These are phyloP conservation scores for Pachyrhizus erosus DNA, from an alignment of 306 rosid genomes.

Conservation along the genomic window DNA sequence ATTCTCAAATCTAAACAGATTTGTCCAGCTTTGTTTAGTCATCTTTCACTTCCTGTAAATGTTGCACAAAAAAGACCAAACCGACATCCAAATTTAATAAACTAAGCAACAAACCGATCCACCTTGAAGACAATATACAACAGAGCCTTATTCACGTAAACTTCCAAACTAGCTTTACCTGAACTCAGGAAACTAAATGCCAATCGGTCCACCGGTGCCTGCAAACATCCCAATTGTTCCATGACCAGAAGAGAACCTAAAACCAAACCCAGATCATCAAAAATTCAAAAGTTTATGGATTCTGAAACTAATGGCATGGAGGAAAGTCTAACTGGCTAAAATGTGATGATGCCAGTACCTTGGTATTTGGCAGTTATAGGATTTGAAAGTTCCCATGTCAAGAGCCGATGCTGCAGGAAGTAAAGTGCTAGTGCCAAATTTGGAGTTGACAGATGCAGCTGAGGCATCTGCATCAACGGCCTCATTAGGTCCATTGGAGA, in stretches of 20 bases:
- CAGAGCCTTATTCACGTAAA: neutral
- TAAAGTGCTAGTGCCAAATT: slow-evolving; percentile 56
- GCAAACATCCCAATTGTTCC: slow-evolving; percentile 88
- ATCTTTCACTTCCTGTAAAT: slow-evolving; percentile 59
- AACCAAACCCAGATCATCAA: neutral
- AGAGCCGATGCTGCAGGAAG: slow-evolving; percentile 63
- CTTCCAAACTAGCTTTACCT: slow-evolving; percentile 41
- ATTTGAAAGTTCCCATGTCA: slow-evolving; percentile 84
- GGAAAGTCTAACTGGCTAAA: neutral
- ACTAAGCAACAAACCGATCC: slow-evolving; percentile 30
- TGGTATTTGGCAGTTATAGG: slow-evolving; percentile 90
- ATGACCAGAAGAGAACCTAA: slow-evolving; percentile 85
- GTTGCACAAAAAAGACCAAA: slow-evolving; percentile 30
- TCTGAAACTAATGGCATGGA: slow-evolving; percentile 10
- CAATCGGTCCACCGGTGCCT: slow-evolving; percentile 83
- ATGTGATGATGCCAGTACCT: slow-evolving; percentile 56
- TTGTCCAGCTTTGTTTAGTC: slow-evolving; percentile 52
- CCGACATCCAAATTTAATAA: slow-evolving; percentile 30
- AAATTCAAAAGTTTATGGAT: slow-evolving; percentile 25
- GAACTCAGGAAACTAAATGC: slow-evolving; percentile 66
- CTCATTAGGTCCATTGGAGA: slow-evolving; percentile 54
- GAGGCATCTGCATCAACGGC: slow-evolving; percentile 56
- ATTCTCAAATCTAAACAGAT: slow-evolving; percentile 79
- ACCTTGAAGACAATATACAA: slow-evolving; percentile 37
- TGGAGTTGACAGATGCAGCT: slow-evolving; percentile 54